These are phyloP conservation scores for Hamamelis virginiana DNA, from an alignment of 164 flowering plant species.

Conservation along the genomic window DNA sequence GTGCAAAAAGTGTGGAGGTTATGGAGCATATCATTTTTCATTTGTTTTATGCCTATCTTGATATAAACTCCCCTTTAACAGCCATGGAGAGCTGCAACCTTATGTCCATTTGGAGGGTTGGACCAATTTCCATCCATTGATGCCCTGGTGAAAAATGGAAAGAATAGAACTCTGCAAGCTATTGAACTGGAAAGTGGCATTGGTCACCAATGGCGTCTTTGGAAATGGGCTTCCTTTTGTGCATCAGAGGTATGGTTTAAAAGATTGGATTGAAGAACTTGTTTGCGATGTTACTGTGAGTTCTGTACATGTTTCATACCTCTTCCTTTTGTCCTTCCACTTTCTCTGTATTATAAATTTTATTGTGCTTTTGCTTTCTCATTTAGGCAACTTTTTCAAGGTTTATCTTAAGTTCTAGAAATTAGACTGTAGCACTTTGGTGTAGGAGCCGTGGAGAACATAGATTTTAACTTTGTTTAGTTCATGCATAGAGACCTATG, in stretches of 20 bases:
- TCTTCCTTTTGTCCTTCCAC: neutral
- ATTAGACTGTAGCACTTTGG: neutral
- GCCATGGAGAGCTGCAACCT: constrained; percentile 97
- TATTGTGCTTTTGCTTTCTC: too few species aligned
- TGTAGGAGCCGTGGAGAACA: neutral
- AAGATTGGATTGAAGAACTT: neutral
- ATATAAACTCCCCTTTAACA: constrained; percentile 25
- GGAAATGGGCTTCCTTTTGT: constrained; percentile 97
- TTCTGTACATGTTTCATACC: neutral
- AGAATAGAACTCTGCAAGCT: constrained; percentile 81
- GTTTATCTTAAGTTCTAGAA: too few species aligned
- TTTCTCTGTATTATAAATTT: too few species aligned
- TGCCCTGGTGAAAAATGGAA: constrained; percentile 76
- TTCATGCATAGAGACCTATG: neutral
- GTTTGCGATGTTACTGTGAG: neutral
- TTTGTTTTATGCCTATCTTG: neutral
- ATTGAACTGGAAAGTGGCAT: constrained; percentile 90
- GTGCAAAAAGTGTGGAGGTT: constrained; percentile 13
- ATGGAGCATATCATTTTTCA: neutral
- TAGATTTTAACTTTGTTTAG: neutral
- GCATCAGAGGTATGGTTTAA: constrained; percentile 80
- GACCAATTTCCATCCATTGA: constrained; percentile 83
- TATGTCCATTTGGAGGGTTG: constrained; percentile 82
- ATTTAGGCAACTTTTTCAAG: too few species aligned
- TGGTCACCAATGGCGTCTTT: constrained; percentile 86